Base-by-base conservation (phyloP, 768 basidiomycete genomes). In the Galerina sulciceps region DNA sequence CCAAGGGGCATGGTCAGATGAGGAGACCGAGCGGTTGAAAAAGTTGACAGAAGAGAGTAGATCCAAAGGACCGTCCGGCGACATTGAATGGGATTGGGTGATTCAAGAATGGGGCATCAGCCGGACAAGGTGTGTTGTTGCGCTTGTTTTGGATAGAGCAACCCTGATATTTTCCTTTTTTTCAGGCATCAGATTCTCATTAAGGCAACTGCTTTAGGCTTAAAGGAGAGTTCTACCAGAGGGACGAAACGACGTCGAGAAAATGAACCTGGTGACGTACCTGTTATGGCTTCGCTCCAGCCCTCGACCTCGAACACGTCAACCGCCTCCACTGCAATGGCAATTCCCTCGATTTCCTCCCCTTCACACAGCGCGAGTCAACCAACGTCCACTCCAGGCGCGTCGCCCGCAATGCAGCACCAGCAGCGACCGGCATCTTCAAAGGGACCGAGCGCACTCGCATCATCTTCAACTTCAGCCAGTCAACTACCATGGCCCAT, bases 61-160 rank as follows among this genome's bases (percentile, higher is more conserved):
- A 56, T 71, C 76, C 50, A 71, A 70, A 31, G 77, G 67, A 14
- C 69, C 78, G 4, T 77, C 79, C 52, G 84, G 85, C 11, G 87
- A 89, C 58, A 86, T 89, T 40, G 88, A 90, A 50, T 94, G 91
- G 91, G 91, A 93, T 70, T 85, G 86, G 76, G 81, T 93, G 20
- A 84, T 87, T 50, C 78, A 78, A 48, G 83, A 89, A 65, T 93
- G 89, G 86, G 91, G 91, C 4, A 81, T 81, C 60, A 84, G 84
- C 38, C 80, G 91, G 53, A 87, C 91, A 55, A 85, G 89, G 91
- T 90, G 61, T 47, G 75, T 75, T 26, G 55, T 53, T 42, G 15
- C 31, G 14, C 17, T 38, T 52, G 17, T 26, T 34, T 22, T 37
- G 11, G 44, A 54, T 57, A 23, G 13, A 13, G 42, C 40, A 31